Evolutionary conservation across 306 rosid species (phyloP), one percentile per base, ranked within the genome.

Genomic region (Urtica urens): DNA sequence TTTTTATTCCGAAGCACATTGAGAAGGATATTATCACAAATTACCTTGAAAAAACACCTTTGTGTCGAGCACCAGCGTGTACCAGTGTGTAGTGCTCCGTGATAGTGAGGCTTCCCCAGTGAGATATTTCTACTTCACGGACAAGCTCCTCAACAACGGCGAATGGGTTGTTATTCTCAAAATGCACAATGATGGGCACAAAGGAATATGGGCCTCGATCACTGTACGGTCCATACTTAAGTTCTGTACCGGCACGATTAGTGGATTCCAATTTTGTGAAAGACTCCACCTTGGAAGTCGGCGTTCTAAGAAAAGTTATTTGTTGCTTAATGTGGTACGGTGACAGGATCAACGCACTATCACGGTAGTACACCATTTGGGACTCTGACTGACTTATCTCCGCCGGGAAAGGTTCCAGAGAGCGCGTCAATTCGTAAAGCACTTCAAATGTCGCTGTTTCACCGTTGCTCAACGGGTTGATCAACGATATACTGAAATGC

Each of bases 121-220:
- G 99, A 75, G 99, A 90, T 75, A 90, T 75, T 69, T 90, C 99
- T 54, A 90, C 75, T 73, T 85, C 99, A 1, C 95, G 99, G 54
- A 79, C 94, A 38, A 90, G 87, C 70, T 85, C 99, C 92, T 90
- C 99, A 65, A 85, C 93, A 39, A 79, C 79, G 28, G 94, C 81
- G 59, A 85, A 90, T 62, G 95, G 81, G 60, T 72, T 62, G 78
- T 85, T 90, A 42, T 90, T 90, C 69, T 90, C 99, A 79, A 90
- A 79, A 75, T 90, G 99, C 60, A 90, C 75, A 37, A 85, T 47
- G 53, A 81, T 63, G 45, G 99, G 99, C 18, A 82, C 72, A 75
- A 81, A 90, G 10, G 94, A 79, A 72, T 81, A 69, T n/a, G 92
- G 73, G 26, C 76, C 9, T 0, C 38, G 74, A 64, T 73, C 72